These are phyloP conservation scores for Lepidium campestre DNA, from an alignment of 441 rosid species.

Conservation along the genomic window DNA sequence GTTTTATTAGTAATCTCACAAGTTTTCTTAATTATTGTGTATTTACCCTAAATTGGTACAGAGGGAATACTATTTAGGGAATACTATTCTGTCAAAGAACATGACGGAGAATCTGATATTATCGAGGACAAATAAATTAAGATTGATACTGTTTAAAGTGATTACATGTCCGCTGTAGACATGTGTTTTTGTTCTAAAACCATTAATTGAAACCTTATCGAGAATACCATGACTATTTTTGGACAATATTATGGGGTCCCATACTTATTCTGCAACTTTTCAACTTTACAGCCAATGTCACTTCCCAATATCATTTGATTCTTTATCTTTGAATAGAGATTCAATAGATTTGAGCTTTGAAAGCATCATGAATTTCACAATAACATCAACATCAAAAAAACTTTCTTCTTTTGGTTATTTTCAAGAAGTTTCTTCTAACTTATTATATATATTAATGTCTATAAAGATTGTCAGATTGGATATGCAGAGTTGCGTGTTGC, in stretches of 20 bases:
- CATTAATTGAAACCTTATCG: not conserved
- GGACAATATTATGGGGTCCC: slow-evolving; percentile 9
- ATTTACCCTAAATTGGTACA: too few species aligned
- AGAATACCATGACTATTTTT: not conserved
- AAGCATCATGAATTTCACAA: not conserved
- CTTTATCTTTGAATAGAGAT: not conserved
- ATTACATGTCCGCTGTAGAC: too few species aligned
- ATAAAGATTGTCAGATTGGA: not conserved
- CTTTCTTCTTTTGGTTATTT: not conserved
- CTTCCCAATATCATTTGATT: not conserved
- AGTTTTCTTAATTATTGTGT: too few species aligned
- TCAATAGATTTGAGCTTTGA: not conserved
- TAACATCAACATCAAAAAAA: not conserved
- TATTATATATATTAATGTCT: not conserved
- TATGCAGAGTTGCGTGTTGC: not conserved
- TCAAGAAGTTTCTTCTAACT: not conserved
- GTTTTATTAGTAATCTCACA: too few species aligned
- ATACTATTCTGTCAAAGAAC: not conserved
- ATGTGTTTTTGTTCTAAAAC: not conserved
- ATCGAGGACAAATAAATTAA: too few species aligned
- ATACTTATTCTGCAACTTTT: slow-evolving; percentile 6
- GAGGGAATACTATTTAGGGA: too few species aligned
- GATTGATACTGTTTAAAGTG: too few species aligned
- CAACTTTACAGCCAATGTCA: slow-evolving; percentile 1
- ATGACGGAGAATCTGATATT: not conserved